Percentiles rank a stretch among this genome's conserved stretches.
These are phyloP conservation scores for Penicillium sp. DNA, from an alignment of 2,329 filamentous ascomycete genomes.

Conservation along the genomic window DNA sequence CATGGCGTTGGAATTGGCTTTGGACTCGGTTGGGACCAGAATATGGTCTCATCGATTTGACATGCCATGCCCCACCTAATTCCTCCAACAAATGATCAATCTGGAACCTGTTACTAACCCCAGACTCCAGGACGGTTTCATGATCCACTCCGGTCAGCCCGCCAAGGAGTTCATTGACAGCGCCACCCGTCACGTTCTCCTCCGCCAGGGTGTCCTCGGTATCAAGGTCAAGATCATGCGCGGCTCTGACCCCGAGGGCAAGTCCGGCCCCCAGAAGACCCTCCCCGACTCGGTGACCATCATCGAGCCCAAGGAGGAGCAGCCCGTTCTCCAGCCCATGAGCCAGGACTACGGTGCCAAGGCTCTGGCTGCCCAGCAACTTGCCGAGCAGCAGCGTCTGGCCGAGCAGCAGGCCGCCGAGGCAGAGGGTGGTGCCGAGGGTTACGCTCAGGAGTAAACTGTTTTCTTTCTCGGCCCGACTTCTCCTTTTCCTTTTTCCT, in stretches of 20 bases:
- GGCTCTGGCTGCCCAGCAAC: constrained; percentile 59
- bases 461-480: constrained; percentile 27
- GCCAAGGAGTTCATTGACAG: constrained; percentile 99
- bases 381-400: constrained; percentile 51
- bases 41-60: too few relatives aligned
- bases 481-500: constrained; percentile 25
- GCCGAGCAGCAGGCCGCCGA: constrained; percentile 53
- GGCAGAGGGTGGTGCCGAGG: constrained; percentile 42
- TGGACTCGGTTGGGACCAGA: constrained; percentile 7
- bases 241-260: constrained; percentile 98
- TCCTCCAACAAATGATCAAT: too few relatives aligned
- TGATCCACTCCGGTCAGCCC: constrained; percentile 99
- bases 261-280: constrained; percentile 93
- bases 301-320: constrained; percentile 99
- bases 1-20: neutral
- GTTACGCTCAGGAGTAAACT: constrained; percentile 45
- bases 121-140: constrained; percentile 77
- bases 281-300: constrained; percentile 98
- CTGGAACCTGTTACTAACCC: too few relatives aligned
- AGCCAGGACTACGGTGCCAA: constrained; percentile 99
- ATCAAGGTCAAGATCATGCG: constrained; percentile 99
- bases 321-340: constrained; percentile 86
- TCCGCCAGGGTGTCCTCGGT: constrained; percentile 98
- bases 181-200: constrained; percentile 97
- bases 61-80: too few relatives aligned